phyloP scores from a whole-genome alignment of 1,139 yeast species.

The Geotrichum carabidarum region DNA sequence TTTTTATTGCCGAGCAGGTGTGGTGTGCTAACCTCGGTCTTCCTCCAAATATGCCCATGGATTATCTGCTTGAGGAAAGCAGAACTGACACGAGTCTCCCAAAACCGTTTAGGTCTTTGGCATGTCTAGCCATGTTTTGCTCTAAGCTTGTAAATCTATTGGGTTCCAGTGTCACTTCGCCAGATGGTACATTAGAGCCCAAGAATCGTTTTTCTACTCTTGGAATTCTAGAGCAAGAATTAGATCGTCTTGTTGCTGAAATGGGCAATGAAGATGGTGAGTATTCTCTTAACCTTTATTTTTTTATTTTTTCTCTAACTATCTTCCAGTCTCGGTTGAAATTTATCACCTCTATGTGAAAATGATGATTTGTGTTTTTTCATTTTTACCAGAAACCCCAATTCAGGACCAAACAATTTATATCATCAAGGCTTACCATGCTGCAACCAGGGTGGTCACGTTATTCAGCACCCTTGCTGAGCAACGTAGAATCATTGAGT shows the following conservation, averaged over 20 bases:
- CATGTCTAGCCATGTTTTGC: slow-evolving; percentile 74
- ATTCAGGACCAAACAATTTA: slow-evolving; percentile 81
- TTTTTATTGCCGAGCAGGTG: slow-evolving; percentile 81
- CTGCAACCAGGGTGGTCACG: slow-evolving; percentile 80
- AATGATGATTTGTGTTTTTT: slow-evolving; percentile 80
- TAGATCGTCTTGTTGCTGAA: slow-evolving; percentile 63
- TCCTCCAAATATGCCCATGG: slow-evolving; percentile 83
- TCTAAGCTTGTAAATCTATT: slow-evolving; percentile 76
- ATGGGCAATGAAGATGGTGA: slow-evolving; percentile 51
- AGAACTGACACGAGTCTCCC: slow-evolving; percentile 65
- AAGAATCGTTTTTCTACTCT: slow-evolving; percentile 75
- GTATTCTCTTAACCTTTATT: slow-evolving; percentile 4
- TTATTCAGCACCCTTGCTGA: slow-evolving; percentile 68
- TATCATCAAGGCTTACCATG: slow-evolving; percentile 72
- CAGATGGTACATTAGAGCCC: slow-evolving; percentile 87
- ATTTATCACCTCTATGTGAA: slow-evolving; percentile 74
- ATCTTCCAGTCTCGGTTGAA: slow-evolving; percentile 48
- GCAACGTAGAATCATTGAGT: slow-evolving; percentile 63
- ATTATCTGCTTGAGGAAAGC: slow-evolving; percentile 75
- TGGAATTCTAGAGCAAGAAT: slow-evolving; percentile 68
- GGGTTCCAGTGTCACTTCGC: slow-evolving; percentile 84
- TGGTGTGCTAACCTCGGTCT: slow-evolving; percentile 86
- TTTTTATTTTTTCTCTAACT: background rate
- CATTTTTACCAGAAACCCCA: slow-evolving; percentile 87
- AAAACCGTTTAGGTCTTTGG: slow-evolving; percentile 61